These are phyloP conservation scores for Starmerella potacharoeniae DNA, from an alignment of 805 yeast species.

Conservation along the genomic window DNA sequence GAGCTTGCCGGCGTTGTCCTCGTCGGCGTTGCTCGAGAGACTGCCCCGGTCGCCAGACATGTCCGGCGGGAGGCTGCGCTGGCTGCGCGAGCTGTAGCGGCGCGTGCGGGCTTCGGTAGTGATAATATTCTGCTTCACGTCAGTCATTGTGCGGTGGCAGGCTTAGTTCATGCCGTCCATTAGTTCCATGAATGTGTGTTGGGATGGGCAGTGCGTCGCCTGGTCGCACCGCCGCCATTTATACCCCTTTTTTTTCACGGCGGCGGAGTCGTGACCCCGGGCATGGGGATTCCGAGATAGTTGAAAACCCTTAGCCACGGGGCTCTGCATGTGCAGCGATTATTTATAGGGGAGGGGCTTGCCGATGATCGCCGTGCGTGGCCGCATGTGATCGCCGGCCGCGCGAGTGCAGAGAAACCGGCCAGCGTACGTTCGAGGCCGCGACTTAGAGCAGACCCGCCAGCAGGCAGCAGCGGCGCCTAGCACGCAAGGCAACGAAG, in stretches of 20 bases:
- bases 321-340: background rate
- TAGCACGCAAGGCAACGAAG: too few relatives aligned
- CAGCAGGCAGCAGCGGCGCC: too few relatives aligned
- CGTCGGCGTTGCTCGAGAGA: background rate
- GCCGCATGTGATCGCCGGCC: background rate
- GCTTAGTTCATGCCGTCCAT: background rate
- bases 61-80: background rate
- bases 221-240: background rate
- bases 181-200: background rate
- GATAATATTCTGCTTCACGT: background rate
- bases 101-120: background rate
- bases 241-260: background rate
- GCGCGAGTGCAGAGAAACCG: too few relatives aligned
- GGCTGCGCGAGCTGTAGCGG: conserved; percentile 1
- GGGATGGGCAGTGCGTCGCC: background rate
- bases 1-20: conserved; percentile 4
- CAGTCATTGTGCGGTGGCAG: background rate
- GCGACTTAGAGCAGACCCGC: too few relatives aligned
- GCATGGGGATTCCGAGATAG: background rate
- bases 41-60: background rate
- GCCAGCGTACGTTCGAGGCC: too few relatives aligned
- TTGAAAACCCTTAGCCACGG: background rate
- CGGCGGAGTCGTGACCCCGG: background rate
- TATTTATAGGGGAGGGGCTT: background rate
- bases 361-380: background rate